phyloP scores from a whole-genome alignment of 2,329 filamentous ascomycete genomes.

The Tolypocladium pustulatum region DNA sequence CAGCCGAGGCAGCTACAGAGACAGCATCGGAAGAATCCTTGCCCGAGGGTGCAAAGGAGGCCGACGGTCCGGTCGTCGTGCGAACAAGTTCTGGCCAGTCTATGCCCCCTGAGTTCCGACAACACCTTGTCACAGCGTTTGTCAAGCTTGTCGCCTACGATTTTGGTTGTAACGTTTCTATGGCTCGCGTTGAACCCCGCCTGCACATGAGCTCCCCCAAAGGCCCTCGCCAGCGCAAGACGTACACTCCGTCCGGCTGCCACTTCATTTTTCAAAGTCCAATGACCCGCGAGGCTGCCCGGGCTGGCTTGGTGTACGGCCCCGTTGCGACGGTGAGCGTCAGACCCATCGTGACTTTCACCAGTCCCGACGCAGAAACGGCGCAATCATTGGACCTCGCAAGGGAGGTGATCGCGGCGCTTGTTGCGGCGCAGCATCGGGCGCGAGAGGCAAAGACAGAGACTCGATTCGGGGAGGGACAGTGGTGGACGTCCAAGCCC shows the following conservation, averaged over 20 bases:
- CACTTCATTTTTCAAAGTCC: conserved; percentile 52
- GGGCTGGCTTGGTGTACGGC: conserved; percentile 49
- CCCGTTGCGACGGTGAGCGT: conserved; percentile 51
- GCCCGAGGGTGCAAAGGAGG: conserved; percentile 4
- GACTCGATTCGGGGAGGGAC: conserved; percentile 43
- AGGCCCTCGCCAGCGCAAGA: conserved; percentile 24
- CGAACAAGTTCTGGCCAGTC: conserved; percentile 40
- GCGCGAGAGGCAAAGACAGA: conserved; percentile 46
- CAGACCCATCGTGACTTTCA: conserved; percentile 43
- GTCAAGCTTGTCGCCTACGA: conserved; percentile 56
- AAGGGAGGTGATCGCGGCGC: conserved; percentile 47
- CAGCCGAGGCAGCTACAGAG: conserved; percentile 10
- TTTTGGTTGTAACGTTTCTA: conserved; percentile 51
- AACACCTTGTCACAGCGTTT: conserved; percentile 47
- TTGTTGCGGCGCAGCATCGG: conserved; percentile 55
- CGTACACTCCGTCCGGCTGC: conserved; percentile 48
- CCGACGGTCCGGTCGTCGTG: conserved; percentile 5
- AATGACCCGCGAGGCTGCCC: conserved; percentile 47
- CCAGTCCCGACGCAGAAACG: conserved; percentile 26
- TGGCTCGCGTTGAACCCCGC: conserved; percentile 47
- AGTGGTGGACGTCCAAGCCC: conserved; percentile 51
- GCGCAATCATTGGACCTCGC: conserved; percentile 54
- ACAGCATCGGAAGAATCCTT: conserved; percentile 1
- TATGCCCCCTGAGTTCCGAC: conserved; percentile 49
- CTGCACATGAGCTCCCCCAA: conserved; percentile 38